These are phyloP conservation scores for Cryptosporidium canis DNA, from an alignment of 169 alveolate genomes.

Conservation along the genomic window DNA sequence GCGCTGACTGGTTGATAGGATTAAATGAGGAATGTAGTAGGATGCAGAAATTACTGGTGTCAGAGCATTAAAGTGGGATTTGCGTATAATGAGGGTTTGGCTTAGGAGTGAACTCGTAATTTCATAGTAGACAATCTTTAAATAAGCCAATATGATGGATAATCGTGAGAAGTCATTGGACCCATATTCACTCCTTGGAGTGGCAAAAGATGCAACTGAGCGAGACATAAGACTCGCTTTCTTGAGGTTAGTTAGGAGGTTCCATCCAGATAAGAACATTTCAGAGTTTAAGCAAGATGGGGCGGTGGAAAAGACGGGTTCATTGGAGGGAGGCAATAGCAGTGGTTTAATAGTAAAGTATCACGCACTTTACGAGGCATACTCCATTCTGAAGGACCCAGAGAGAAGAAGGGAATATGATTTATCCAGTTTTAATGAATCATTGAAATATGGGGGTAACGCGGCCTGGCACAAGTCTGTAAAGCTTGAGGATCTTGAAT, in stretches of 20 bases:
- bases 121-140: not conserved
- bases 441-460: not conserved
- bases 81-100: not conserved
- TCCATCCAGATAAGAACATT: slow-evolving; percentile 56
- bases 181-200: slow-evolving; percentile 40
- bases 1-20: not conserved
- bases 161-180: not conserved
- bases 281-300: not conserved
- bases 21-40: not conserved
- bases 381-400: slow-evolving; percentile 38
- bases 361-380: slow-evolving; percentile 67
- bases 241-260: slow-evolving; percentile 26
- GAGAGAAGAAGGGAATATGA: slow-evolving; percentile 56
- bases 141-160: not conserved
- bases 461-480: slow-evolving; percentile 42
- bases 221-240: slow-evolving; percentile 61
- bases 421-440: not conserved
- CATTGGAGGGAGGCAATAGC: not conserved
- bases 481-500: slow-evolving; percentile 15
- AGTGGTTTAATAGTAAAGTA: slow-evolving; percentile 12
- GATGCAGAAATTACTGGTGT: too few relatives aligned
- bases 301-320: not conserved
- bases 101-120: not conserved
- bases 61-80: not conserved
- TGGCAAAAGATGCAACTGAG: slow-evolving; percentile 48